Conservation (phyloP, 192 early-diverging fungal species). For the Rhizophagus sp. region DNA sequence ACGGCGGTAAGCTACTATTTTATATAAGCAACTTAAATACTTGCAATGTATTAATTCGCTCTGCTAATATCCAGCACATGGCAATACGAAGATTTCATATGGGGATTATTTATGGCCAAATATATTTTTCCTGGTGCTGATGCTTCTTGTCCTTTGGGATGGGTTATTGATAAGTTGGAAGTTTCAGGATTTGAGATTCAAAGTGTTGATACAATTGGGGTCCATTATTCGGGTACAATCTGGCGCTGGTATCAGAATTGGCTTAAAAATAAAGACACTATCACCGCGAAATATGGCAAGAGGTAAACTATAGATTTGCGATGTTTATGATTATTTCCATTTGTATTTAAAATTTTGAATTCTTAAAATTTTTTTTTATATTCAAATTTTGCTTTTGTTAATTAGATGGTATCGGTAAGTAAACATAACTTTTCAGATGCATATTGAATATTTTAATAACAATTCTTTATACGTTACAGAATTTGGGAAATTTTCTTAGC, state of each 20-base stretch:
- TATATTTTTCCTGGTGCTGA: slow-evolving; percentile 99
- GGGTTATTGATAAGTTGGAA: slow-evolving; percentile 94
- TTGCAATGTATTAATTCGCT: too few species aligned
- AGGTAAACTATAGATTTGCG: slow-evolving; percentile 49
- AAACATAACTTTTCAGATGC: background rate
- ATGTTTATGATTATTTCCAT: background rate
- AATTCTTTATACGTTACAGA: slow-evolving; percentile 33
- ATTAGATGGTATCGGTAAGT: slow-evolving; percentile 25
- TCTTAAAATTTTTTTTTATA: background rate
- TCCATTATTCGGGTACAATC: slow-evolving; percentile 97
- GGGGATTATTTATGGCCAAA: slow-evolving; percentile 98
- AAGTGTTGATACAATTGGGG: slow-evolving; percentile 86
- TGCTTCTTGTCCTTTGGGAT: slow-evolving; percentile 93
- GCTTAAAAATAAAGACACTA: slow-evolving; percentile 88
- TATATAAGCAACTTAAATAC: background rate
- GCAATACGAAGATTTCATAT: slow-evolving; percentile 68
- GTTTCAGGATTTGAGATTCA: slow-evolving; percentile 92
- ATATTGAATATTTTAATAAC: background rate
- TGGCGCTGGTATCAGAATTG: slow-evolving; percentile 98
- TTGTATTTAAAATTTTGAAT: background rate
- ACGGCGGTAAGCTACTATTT: slow-evolving; percentile 42
- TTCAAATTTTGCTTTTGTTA: background rate
- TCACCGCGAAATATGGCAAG: slow-evolving; percentile 84
- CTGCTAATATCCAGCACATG: slow-evolving; percentile 37
- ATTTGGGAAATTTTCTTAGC: slow-evolving; percentile 99